Base-by-base conservation (phyloP, 805 yeast species). In the Saturnispora saitoi region DNA sequence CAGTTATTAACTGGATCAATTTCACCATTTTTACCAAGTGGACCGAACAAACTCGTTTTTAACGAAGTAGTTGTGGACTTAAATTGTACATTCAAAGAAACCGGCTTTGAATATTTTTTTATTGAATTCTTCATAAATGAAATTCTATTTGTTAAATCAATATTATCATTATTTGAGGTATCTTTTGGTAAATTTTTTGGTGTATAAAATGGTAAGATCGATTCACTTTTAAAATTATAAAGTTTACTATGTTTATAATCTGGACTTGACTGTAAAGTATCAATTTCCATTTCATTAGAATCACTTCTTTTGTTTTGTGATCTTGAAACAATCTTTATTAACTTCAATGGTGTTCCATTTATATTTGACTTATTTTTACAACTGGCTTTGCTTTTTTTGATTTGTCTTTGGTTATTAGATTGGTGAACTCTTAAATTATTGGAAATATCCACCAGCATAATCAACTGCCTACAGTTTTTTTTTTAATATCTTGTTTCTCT, bases 381-480 rank as follows among this genome's bases (percentile, higher is more conserved):
- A 28, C 12, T 38, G 22, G 29, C 10, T 24, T 11, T 38, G 17
- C 40, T 24, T 9, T 15, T 48, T 31, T 6, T 36, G 11, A 3
- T 39, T 41, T 20, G 10, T 32, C 17, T 26, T 11, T 28, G 11
- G 17, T 19, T 19, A 29, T 26, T 47, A 19, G 7, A 26, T 3
- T 12, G 31, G 17, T 32, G 36, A 22, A 29, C 26, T 32, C 34
- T 29, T 15, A 37, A 17, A 32, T 38, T 32, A 22, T 54, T 54
- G 6, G 58, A 55, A 29, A 55, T 54, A 36, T 55, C 57, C 6
- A 42, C 48, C 17, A 55, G 47, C 58, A 46, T 46, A 4, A 24
- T 15, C 4, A 7, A 17, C 36, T 34, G n/a, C 19, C 20, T 19
- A 7, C 8, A 15, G 17, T 17, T 15, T 17, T 34, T 34, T 17